Percentiles rank a stretch among this genome's conserved stretches.
Conservation (phyloP, 139 green algal genomes). For the Dunaliella primolecta region DNA sequence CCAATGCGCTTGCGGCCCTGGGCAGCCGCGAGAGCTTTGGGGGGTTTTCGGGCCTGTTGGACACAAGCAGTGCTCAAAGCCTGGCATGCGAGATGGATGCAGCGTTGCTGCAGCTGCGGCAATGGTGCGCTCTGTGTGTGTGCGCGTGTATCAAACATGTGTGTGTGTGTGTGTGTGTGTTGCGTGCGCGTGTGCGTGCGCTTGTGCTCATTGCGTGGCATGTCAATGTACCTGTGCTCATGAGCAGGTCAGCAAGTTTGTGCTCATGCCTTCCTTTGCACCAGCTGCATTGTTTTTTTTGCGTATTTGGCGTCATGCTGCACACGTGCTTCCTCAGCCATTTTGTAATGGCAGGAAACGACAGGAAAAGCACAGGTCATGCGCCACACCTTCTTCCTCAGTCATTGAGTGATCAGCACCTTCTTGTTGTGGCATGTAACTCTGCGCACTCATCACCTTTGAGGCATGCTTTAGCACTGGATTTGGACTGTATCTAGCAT, state of each 20-base stretch:
- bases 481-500: too few relatives aligned
- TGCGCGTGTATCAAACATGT: neutral
- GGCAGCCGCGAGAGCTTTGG: neutral
- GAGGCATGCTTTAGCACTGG: too few relatives aligned
- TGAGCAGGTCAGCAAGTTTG: neutral
- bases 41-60: too few relatives aligned
- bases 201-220: neutral
- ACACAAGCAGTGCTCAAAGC: neutral
- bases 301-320: neutral
- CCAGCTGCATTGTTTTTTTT: neutral
- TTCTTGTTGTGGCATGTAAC: neutral
- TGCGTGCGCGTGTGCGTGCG: neutral
- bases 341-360: too few relatives aligned
- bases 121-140: neutral
- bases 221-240: neutral
- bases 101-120: neutral
- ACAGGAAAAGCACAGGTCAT: neutral
- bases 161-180: neutral
- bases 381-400: neutral
- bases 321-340: too few relatives aligned
- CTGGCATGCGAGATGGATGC: neutral
- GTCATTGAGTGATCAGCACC: neutral
- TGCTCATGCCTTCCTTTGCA: neutral
- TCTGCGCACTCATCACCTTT: too few relatives aligned
- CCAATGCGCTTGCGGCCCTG: neutral